Evolutionary conservation across 2,329 filamentous ascomycete species (phyloP).

Genomic region (Colletotrichum ledebouriae): DNA sequence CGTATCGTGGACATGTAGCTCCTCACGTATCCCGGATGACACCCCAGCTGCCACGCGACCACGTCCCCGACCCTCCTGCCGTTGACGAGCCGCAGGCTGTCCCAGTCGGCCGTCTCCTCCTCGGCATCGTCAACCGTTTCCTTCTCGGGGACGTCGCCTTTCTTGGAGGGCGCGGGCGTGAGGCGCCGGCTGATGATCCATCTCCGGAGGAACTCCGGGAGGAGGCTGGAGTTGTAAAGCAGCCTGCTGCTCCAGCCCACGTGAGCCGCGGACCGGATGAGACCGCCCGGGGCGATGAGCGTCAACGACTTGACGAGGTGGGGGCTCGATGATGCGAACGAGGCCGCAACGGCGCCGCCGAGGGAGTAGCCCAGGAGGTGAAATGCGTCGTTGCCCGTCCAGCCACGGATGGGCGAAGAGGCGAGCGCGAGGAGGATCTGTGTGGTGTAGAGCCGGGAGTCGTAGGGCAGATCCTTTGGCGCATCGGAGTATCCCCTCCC

Average conservation of each 20-base stretch:
- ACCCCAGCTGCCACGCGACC: constrained; percentile 77
- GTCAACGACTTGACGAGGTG: constrained; percentile 72
- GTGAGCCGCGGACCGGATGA: constrained; percentile 71
- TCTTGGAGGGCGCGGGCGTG: constrained; percentile 50
- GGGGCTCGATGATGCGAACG: constrained; percentile 79
- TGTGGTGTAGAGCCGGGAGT: constrained; percentile 73
- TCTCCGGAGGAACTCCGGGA: constrained; percentile 72
- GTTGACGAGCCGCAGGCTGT: constrained; percentile 63
- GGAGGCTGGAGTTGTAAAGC: constrained; percentile 70
- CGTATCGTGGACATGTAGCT: constrained; percentile 80
- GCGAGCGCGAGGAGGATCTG: constrained; percentile 76
- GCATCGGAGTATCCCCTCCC: constrained; percentile 84
- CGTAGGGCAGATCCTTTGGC: constrained; percentile 71
- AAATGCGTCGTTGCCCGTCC: constrained; percentile 70
- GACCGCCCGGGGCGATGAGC: constrained; percentile 76
- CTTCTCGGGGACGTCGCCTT: constrained; percentile 51
- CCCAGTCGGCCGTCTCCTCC: constrained; percentile 50
- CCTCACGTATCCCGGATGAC: constrained; percentile 76
- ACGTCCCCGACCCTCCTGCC: constrained; percentile 70
- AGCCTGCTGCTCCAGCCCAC: constrained; percentile 72
- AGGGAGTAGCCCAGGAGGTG: constrained; percentile 84
- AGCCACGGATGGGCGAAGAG: constrained; percentile 68
- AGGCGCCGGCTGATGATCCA: constrained; percentile 65
- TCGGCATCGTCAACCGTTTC: constrained; percentile 56
- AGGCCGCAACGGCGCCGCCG: constrained; percentile 79